A percentile compares a stretch with the other conserved stretches of the same genome.
Evolutionary conservation across 2,329 filamentous ascomycete genomes (phyloP).

Genomic region (Geoglossum cookeanum): DNA sequence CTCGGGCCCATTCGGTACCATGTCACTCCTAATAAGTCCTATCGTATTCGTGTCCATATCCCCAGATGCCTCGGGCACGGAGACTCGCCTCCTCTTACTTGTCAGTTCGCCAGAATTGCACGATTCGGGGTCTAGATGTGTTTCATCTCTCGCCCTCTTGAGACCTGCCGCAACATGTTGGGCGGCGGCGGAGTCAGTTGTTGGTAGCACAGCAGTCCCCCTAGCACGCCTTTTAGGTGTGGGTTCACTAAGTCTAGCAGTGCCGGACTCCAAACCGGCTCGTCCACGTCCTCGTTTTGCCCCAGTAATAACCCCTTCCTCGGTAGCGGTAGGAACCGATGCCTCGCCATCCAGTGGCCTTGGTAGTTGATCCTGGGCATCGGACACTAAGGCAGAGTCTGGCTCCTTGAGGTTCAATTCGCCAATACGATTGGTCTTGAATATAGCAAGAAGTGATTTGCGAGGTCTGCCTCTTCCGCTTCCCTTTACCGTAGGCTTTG

Average conservation of each 20-base stretch:
- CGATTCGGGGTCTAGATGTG: neutral
- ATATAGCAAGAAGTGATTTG: conserved; percentile 24
- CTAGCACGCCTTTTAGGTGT: neutral
- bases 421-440: conserved; percentile 20
- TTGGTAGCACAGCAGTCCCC: neutral
- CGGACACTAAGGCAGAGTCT: conserved; percentile 16
- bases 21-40: neutral
- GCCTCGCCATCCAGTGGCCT: neutral
- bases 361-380: neutral
- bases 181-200: neutral
- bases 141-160: neutral
- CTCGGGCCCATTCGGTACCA: neutral
- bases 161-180: neutral
- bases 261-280: neutral
- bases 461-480: conserved; percentile 21
- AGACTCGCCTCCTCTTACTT: neutral
- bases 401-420: conserved; percentile 9
- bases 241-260: neutral
- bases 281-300: neutral
- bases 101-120: neutral
- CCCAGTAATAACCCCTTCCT: neutral
- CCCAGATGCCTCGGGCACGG: neutral
- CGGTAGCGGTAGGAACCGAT: neutral
- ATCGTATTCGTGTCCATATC: neutral
- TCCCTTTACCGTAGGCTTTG: conserved; percentile 9